phyloP scores from a whole-genome alignment of 2,329 filamentous ascomycete genomes.

The Scedosporium dehoogii region DNA sequence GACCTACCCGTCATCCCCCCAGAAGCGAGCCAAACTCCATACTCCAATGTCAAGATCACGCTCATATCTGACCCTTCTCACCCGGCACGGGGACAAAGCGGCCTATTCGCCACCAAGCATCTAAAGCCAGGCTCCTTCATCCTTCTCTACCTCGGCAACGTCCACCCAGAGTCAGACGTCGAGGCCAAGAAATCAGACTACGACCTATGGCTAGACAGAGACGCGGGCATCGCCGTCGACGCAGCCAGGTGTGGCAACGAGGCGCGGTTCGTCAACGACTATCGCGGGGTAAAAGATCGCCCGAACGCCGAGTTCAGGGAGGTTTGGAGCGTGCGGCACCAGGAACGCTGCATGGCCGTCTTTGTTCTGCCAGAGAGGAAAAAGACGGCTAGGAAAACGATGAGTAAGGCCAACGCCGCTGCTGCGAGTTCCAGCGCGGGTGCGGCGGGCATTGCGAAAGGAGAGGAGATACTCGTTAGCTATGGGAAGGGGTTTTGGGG shows the following conservation, averaged over 20 bases:
- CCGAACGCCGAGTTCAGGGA: slow-evolving; percentile 51
- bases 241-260: slow-evolving; percentile 50
- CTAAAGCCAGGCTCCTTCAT: slow-evolving; percentile 46
- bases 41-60: slow-evolving; percentile 41
- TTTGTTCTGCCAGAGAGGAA: slow-evolving; percentile 40
- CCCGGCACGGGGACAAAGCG: slow-evolving; percentile 47
- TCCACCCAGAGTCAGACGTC: slow-evolving; percentile 33
- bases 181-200: slow-evolving; percentile 41
- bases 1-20: slow-evolving; percentile 21
- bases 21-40: slow-evolving; percentile 31
- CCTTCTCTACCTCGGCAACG: slow-evolving; percentile 50
- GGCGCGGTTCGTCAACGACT: slow-evolving; percentile 58
- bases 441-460: slow-evolving; percentile 37
- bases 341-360: slow-evolving; percentile 46
- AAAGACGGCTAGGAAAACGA: slow-evolving; percentile 15
- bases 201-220: slow-evolving; percentile 53
- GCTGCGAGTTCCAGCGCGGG: slow-evolving; percentile 12
- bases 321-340: slow-evolving; percentile 42
- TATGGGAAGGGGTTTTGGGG: slow-evolving; percentile 60
- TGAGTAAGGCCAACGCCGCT: slow-evolving; percentile 4
- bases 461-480: slow-evolving; percentile 55
- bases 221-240: slow-evolving; percentile 48
- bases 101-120: slow-evolving; percentile 47
- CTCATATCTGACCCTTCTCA: slow-evolving; percentile 40
- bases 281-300: slow-evolving; percentile 42